Percentiles rank a stretch among this genome's conserved stretches.
Conservation (phyloP, 2,329 filamentous ascomycete genomes). For the Magnaporthales sp. region DNA sequence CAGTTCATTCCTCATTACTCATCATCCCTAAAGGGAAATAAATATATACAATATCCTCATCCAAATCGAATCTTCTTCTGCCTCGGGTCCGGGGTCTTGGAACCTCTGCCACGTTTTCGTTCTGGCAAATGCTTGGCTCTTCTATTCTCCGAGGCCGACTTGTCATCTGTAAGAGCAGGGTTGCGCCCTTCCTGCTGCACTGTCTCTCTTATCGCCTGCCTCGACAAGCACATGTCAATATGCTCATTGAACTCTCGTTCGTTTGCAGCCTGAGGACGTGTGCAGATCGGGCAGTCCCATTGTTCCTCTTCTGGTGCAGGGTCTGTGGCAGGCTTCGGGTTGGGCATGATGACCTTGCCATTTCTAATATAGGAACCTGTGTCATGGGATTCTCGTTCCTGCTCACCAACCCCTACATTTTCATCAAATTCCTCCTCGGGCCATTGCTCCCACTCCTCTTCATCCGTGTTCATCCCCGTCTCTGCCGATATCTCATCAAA, state of each 20-base stretch:
- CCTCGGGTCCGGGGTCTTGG: conserved; percentile 27
- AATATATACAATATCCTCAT: conserved; percentile 13
- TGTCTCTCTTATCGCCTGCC: conserved; percentile 75
- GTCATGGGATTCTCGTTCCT: conserved; percentile 47
- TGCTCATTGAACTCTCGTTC: conserved; percentile 81
- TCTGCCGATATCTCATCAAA: not conserved
- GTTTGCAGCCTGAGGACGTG: conserved; percentile 63
- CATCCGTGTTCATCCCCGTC: not conserved
- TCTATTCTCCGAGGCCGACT: conserved; percentile 28
- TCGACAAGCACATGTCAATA: conserved; percentile 84
- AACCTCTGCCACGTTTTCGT: conserved; percentile 25
- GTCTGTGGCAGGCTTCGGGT: conserved; percentile 30
- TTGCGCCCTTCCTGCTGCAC: conserved; percentile 39
- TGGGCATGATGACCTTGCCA: conserved; percentile 43
- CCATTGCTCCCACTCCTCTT: conserved; percentile 1
- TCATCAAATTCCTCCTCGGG: not conserved
- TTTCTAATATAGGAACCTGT: conserved; percentile 25
- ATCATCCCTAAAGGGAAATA: not conserved
- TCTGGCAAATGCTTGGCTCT: conserved; percentile 19
- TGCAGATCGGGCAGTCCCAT: conserved; percentile 88
- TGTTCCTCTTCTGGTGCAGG: conserved; percentile 33
- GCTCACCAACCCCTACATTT: not conserved
- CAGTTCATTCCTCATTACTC: not conserved
- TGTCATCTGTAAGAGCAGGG: conserved; percentile 9
- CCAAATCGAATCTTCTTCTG: conserved; percentile 47